Evolutionary conservation across 371 early-diverging fungal species (phyloP), one percentile per base, ranked within the genome.

Genomic region (Amoeboaphelidium occidentale): DNA sequence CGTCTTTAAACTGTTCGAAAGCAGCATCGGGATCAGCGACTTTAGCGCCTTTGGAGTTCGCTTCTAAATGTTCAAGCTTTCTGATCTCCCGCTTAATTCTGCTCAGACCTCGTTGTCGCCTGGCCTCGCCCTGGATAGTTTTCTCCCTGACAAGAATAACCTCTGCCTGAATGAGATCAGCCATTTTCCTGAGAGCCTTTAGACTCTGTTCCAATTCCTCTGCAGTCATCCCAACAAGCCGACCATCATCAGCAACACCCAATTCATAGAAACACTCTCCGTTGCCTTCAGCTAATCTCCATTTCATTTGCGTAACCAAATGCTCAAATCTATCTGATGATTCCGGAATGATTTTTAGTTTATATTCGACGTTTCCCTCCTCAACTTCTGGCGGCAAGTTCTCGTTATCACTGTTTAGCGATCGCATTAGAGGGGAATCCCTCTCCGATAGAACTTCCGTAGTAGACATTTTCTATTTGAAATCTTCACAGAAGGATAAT

Each of bases 351-450:
- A 88, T 65, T 58, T 84, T 84, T 27, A 84, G 69, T 67, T 84
- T 87, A 65, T 85, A 85, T 57, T 87, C 84, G 43, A 90, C 73
- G 59, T 84, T 84, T 25, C 90, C 90, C 43, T 78, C 69, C 47
- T 90, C 90, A 25, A 78, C 54, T 61, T 87, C 88, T 26, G 82
- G 82, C 13, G 87, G 87, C 24, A 89, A 32, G 39, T 32, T 32
- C n/a, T n/a, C n/a, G n/a, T n/a, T n/a, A n/a, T n/a, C n/a, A n/a
- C n/a, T n/a, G n/a, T n/a, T n/a, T n/a, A n/a, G n/a, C n/a, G n/a
- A n/a, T n/a, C n/a, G n/a, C n/a, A n/a, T n/a, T n/a, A n/a, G n/a
- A n/a, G n/a, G n/a, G n/a, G n/a, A n/a, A n/a, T n/a, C n/a, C n/a
- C n/a, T n/a, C n/a, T n/a, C n/a, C n/a, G n/a, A n/a, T n/a, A n/a